Percentiles rank a stretch among this genome's conserved stretches.
Evolutionary conservation across 164 flowering plant genomes (phyloP).

Genomic region (Vitis rupestris): DNA sequence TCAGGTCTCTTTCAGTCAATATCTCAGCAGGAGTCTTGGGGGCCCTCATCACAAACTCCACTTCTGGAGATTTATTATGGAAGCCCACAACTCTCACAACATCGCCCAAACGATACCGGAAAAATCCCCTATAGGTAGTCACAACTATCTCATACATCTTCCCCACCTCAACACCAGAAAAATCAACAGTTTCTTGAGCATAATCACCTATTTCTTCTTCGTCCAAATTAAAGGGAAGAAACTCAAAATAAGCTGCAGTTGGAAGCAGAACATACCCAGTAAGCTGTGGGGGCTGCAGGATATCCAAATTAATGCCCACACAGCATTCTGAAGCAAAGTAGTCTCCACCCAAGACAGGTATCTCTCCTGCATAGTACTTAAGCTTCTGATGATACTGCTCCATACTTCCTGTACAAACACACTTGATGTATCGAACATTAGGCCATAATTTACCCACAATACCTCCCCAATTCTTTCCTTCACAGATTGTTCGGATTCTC

Average conservation of each 20-base stretch:
- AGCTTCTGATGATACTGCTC: slow-evolving; percentile 40
- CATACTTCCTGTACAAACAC: slow-evolving; percentile 50
- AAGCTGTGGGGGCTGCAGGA: slow-evolving; percentile 34
- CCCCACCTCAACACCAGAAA: slow-evolving; percentile 45
- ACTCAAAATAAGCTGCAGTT: slow-evolving; percentile 57
- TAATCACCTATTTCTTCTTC: background rate
- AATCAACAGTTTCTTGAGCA: slow-evolving; percentile 29
- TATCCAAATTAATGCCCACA: slow-evolving; percentile 44
- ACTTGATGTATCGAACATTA: slow-evolving; percentile 33
- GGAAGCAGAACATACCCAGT: slow-evolving; percentile 44
- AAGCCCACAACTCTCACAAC: slow-evolving; percentile 47
- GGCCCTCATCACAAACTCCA: slow-evolving; percentile 46
- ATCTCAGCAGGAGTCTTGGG: slow-evolving; percentile 37
- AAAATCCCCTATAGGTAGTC: slow-evolving; percentile 51
- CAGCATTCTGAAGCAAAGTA: slow-evolving; percentile 52
- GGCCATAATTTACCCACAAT: slow-evolving; percentile 44
- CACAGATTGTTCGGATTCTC: slow-evolving; percentile 28
- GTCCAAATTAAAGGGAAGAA: slow-evolving; percentile 37
- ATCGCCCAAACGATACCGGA: slow-evolving; percentile 44
- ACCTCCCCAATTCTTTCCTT: slow-evolving; percentile 32
- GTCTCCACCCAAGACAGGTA: slow-evolving; percentile 41
- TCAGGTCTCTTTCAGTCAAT: slow-evolving; percentile 38
- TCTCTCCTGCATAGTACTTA: slow-evolving; percentile 37
- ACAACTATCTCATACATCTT: slow-evolving; percentile 50
- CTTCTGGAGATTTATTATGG: slow-evolving; percentile 41